Evolutionary conservation across 805 yeast species (phyloP).

Genomic region (Cyberlindnera suaveolens): DNA sequence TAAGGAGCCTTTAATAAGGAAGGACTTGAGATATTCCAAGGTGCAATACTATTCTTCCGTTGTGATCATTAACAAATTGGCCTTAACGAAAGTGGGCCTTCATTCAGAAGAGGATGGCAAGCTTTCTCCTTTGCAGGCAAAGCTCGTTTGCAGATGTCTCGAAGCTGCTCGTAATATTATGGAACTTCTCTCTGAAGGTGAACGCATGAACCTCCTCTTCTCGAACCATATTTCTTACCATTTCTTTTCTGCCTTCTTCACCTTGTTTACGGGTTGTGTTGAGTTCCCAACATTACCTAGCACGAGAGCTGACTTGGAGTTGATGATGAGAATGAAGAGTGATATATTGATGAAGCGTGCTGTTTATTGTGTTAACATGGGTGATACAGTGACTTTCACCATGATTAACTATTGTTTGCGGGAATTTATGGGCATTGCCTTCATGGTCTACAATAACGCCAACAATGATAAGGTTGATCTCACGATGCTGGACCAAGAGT

Average conservation of each 20-base stretch:
- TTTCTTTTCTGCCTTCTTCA: conserved; percentile 21
- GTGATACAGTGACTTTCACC: conserved; percentile 7
- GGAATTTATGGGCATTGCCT: conserved; percentile 17
- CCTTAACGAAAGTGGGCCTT: conserved; percentile 13
- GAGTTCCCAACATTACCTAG: conserved; percentile 16
- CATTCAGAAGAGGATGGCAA: not conserved
- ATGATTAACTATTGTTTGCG: conserved; percentile 11
- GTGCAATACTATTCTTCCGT: conserved; percentile 14
- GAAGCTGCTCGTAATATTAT: conserved; percentile 18
- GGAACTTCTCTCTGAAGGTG: conserved; percentile 3
- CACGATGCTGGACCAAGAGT: conserved; percentile 1
- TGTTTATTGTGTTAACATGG: not conserved
- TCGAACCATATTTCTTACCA: conserved; percentile 13
- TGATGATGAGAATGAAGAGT: conserved; percentile 7
- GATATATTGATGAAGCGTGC: conserved; percentile 2
- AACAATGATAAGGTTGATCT: conserved; percentile 3
- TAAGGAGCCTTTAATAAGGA: conserved; percentile 3
- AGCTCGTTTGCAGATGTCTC: conserved; percentile 15
- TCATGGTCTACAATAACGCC: conserved; percentile 15
- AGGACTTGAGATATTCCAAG: conserved; percentile 13
- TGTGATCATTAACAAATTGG: conserved; percentile 23
- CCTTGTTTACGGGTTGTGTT: conserved; percentile 18
- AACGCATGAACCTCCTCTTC: conserved; percentile 5
- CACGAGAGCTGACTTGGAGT: conserved; percentile 11
- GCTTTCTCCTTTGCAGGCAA: conserved; percentile 11